Evolutionary conservation across 257 asterid species (phyloP).

Genomic region (Solanum pimpinellifolium): DNA sequence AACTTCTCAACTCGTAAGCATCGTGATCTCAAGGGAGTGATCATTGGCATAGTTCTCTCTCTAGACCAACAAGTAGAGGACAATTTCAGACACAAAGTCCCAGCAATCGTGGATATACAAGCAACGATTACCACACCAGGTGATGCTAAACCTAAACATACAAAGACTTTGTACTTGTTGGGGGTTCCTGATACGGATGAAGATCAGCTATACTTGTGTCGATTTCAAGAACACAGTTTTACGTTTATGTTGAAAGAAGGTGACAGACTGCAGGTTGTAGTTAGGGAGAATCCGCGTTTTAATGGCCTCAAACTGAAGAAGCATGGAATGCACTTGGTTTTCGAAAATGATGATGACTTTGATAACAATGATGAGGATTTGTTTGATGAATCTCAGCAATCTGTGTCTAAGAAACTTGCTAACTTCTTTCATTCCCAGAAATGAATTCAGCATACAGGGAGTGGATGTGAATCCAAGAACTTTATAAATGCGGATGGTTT

Average conservation of each 20-base stretch:
- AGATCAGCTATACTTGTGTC: slow-evolving; percentile 22
- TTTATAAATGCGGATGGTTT: neutral
- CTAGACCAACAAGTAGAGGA: slow-evolving; percentile 8
- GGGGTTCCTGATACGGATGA: slow-evolving; percentile 18
- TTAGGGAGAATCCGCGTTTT: neutral
- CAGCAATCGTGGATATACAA: slow-evolving; percentile 8
- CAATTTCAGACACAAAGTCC: slow-evolving; percentile 2
- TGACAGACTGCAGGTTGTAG: slow-evolving; percentile 8
- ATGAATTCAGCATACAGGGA: neutral
- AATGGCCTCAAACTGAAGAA: slow-evolving; percentile 15
- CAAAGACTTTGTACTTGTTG: neutral
- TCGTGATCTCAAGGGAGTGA: slow-evolving; percentile 5
- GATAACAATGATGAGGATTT: slow-evolving; percentile 17
- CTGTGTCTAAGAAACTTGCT: slow-evolving; percentile 10
- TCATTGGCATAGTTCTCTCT: slow-evolving; percentile 13
- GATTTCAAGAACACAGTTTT: slow-evolving; percentile 1
- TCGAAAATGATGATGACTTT: slow-evolving; percentile 18
- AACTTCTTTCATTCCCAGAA: neutral
- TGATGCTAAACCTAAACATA: neutral
- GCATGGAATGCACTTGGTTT: slow-evolving; percentile 14
- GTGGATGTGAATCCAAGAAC: neutral
- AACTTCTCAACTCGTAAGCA: slow-evolving; percentile 3
- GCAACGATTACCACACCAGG: slow-evolving; percentile 13
- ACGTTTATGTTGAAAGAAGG: slow-evolving; percentile 11
- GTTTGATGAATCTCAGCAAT: slow-evolving; percentile 3